phyloP scores from a whole-genome alignment of 75 land plant species.

The Adiantum capillusveneris region DNA sequence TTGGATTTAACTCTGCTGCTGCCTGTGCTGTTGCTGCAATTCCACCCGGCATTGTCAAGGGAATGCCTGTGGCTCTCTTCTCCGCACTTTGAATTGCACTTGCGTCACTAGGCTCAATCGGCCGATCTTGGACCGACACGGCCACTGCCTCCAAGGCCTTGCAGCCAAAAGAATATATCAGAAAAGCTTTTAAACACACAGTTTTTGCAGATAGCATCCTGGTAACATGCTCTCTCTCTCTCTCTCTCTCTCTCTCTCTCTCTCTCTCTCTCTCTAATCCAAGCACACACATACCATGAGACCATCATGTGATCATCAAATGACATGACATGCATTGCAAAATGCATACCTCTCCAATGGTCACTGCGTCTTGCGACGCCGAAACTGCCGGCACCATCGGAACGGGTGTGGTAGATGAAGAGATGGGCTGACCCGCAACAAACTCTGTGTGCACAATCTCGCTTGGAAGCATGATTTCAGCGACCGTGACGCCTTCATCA shows the following conservation, averaged over 20 bases:
- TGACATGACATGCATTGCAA: too few species aligned
- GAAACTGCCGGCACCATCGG: slow-evolving; percentile 12
- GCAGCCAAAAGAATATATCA: too few species aligned
- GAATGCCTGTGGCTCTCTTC: slow-evolving; percentile 46
- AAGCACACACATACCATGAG: too few species aligned
- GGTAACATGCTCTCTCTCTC: too few species aligned
- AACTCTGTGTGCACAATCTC: slow-evolving; percentile 2
- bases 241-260: too few species aligned
- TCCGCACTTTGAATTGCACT: slow-evolving; percentile 62
- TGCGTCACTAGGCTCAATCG: slow-evolving; percentile 60
- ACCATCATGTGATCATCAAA: too few species aligned
- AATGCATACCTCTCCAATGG: slow-evolving; percentile 70
- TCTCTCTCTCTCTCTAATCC: too few species aligned
- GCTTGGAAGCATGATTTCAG: slow-evolving; percentile 44
- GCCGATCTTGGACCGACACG: slow-evolving; percentile 37
- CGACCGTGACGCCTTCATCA: slow-evolving; percentile 27
- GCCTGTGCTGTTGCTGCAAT: slow-evolving; percentile 50
- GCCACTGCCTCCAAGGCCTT: slow-evolving; percentile 68
- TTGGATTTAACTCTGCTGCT: slow-evolving; percentile 45
- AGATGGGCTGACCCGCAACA: slow-evolving; percentile 38
- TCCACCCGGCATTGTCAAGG: slow-evolving; percentile 21
- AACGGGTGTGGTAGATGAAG: slow-evolving; percentile 15
- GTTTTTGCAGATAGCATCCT: too few species aligned
- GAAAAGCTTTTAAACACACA: neutral
- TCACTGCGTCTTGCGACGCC: slow-evolving; percentile 19